Conservation (phyloP, 1,284 basidiomycete genomes). For the Sparassis latifolia region DNA sequence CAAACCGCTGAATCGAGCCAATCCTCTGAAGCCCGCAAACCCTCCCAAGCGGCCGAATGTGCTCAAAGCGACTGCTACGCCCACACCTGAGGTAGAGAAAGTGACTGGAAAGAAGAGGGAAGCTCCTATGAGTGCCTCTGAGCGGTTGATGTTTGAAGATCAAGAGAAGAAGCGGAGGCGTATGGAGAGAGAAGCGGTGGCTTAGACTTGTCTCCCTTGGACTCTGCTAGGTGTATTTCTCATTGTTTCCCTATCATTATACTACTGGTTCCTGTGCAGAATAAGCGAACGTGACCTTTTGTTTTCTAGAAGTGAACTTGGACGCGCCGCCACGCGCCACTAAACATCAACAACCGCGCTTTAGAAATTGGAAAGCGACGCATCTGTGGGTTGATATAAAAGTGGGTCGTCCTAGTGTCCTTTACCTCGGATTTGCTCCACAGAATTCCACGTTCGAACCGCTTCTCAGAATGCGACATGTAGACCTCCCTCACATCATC, state of each 20-base stretch:
- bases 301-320: neutral
- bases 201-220: slow-evolving; percentile 10
- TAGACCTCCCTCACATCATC: too few species aligned
- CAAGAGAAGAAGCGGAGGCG: slow-evolving; percentile 74
- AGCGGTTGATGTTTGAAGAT: slow-evolving; percentile 81
- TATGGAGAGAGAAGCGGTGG: slow-evolving; percentile 50
- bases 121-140: slow-evolving; percentile 71
- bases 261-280: neutral
- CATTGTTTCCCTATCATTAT: neutral
- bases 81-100: slow-evolving; percentile 14
- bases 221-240: slow-evolving; percentile 13
- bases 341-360: too few species aligned
- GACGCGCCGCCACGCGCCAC: too few species aligned
- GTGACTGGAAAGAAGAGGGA: slow-evolving; percentile 43
- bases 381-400: too few species aligned
- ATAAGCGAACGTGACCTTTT: neutral
- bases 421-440: too few species aligned
- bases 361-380: too few species aligned
- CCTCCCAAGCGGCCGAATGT: slow-evolving; percentile 69
- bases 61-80: slow-evolving; percentile 44
- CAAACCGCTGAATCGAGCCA: slow-evolving; percentile 38
- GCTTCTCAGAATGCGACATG: too few species aligned
- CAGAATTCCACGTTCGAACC: too few species aligned
- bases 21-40: slow-evolving; percentile 44
- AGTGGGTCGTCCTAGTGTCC: too few species aligned